Conservation (phyloP, 148 eudicot genomes). For the Linanthus parryae region DNA sequence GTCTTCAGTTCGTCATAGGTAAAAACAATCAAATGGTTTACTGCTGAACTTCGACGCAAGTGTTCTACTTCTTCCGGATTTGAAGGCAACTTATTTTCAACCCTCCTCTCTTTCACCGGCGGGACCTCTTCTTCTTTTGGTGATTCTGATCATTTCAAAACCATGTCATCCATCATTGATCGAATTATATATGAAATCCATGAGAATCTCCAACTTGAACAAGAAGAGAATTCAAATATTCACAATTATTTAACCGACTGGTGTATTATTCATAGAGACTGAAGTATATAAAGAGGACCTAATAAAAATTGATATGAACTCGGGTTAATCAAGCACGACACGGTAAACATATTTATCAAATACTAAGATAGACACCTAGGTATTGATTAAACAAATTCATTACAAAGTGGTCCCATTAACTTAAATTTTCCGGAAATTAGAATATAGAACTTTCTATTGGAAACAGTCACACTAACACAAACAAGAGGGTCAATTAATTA, state of each 20-base stretch:
- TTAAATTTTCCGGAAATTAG: no score
- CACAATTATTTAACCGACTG: not conserved
- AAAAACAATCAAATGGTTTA: conserved; percentile 60
- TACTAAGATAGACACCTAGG: no score
- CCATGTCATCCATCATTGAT: not conserved
- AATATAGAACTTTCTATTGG: no score
- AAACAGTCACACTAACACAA: no score
- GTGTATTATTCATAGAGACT: not conserved
- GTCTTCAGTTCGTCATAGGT: conserved; percentile 54
- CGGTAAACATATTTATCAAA: no score
- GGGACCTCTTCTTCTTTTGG: conserved; percentile 28
- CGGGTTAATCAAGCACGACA: no score
- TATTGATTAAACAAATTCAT: no score
- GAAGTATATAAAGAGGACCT: not conserved
- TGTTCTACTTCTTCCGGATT: conserved; percentile 89
- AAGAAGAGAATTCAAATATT: not conserved
- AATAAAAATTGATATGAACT: no score
- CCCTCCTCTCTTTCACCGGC: conserved; percentile 21
- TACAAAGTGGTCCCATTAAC: no score
- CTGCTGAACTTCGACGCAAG: conserved; percentile 52
- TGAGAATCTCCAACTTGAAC: not conserved
- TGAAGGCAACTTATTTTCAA: conserved; percentile 51
- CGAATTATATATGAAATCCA: no score
- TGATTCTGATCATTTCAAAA: conserved; percentile 28
- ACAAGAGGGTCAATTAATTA: no score